Percentiles rank a stretch among this genome's conserved stretches.
phyloP scores from a whole-genome alignment of 1,139 yeast species.

The Blastobotrys arbuscula region DNA sequence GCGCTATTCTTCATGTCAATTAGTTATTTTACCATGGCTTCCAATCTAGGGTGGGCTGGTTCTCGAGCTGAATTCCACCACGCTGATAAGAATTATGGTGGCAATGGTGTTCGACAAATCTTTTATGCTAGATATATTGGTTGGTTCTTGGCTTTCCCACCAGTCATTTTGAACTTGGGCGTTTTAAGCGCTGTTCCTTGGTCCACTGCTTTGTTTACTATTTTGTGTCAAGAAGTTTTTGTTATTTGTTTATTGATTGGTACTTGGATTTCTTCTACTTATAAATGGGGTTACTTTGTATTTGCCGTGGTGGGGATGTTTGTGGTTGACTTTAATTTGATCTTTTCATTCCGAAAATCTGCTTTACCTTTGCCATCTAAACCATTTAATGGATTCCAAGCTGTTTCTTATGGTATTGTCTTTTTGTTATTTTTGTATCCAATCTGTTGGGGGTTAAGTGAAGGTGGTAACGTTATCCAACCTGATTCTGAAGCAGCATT shows the following conservation, averaged over 20 bases:
- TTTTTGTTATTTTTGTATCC: conserved; percentile 50
- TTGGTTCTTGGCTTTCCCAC: conserved; percentile 61
- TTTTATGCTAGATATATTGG: conserved; percentile 63
- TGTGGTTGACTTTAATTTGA: conserved; percentile 23
- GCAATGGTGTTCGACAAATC: conserved; percentile 50
- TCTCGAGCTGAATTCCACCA: conserved; percentile 53
- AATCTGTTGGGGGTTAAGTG: conserved; percentile 56
- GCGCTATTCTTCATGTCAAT: conserved; percentile 45
- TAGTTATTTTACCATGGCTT: conserved; percentile 59
- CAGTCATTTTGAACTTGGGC: conserved; percentile 45
- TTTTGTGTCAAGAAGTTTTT: conserved; percentile 45
- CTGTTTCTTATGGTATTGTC: conserved; percentile 28
- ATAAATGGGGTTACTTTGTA: conserved; percentile 63
- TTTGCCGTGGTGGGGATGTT: conserved; percentile 34
- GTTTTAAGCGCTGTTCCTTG: conserved; percentile 41
- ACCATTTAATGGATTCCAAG: conserved; percentile 11
- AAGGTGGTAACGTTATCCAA: conserved; percentile 62
- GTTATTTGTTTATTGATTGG: conserved; percentile 54
- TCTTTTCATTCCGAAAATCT: conserved; percentile 20
- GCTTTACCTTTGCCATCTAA: conserved; percentile 17
- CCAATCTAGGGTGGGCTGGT: conserved; percentile 60
- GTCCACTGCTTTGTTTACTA: conserved; percentile 37
- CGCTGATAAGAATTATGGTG: conserved; percentile 34
- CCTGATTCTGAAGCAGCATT: conserved; percentile 65
- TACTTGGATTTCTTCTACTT: conserved; percentile 47